A percentile compares a stretch with the other conserved stretches of the same genome.
Evolutionary conservation across 2,329 filamentous ascomycete genomes (phyloP).

Genomic region (Colletotrichum coccodes): DNA sequence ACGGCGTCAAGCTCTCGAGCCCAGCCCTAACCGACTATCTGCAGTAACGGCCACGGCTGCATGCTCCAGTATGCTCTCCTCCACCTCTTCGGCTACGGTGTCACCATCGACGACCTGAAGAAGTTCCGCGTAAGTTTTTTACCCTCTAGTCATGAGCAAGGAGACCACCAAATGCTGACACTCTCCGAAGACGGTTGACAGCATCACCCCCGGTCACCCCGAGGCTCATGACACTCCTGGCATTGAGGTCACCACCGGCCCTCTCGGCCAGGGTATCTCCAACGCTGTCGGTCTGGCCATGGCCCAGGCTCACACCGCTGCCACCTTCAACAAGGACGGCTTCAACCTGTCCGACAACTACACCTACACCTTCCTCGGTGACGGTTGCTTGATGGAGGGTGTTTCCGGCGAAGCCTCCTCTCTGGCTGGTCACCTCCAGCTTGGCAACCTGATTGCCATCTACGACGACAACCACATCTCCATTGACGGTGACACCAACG

Average conservation of each 20-base stretch:
- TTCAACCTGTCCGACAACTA: slow-evolving; percentile 95
- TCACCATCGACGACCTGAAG: slow-evolving; percentile 94
- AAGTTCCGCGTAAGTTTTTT: slow-evolving; percentile 83
- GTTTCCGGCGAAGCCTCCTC: slow-evolving; percentile 93
- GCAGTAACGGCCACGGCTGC: slow-evolving; percentile 96
- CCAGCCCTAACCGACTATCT: neutral
- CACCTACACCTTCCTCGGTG: slow-evolving; percentile 96
- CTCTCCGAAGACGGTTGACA: slow-evolving; percentile 58
- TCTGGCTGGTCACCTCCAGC: slow-evolving; percentile 93
- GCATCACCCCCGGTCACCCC: slow-evolving; percentile 94
- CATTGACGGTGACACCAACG: slow-evolving; percentile 94
- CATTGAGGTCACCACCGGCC: slow-evolving; percentile 97
- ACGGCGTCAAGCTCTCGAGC: neutral
- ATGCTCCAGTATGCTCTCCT: slow-evolving; percentile 99
- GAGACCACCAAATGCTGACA: neutral
- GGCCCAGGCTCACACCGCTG: slow-evolving; percentile 90
- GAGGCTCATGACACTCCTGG: slow-evolving; percentile 97
- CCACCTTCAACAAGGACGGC: slow-evolving; percentile 95
- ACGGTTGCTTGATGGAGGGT: slow-evolving; percentile 99
- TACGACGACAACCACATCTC: slow-evolving; percentile 99
- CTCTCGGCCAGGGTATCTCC: slow-evolving; percentile 95
- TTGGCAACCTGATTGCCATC: slow-evolving; percentile 96
- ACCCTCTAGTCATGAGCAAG: neutral
- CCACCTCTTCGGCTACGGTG: slow-evolving; percentile 91
- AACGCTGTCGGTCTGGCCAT: slow-evolving; percentile 99